Conservation (phyloP, 2,329 filamentous ascomycete species). For the Pyricularia grisea region DNA sequence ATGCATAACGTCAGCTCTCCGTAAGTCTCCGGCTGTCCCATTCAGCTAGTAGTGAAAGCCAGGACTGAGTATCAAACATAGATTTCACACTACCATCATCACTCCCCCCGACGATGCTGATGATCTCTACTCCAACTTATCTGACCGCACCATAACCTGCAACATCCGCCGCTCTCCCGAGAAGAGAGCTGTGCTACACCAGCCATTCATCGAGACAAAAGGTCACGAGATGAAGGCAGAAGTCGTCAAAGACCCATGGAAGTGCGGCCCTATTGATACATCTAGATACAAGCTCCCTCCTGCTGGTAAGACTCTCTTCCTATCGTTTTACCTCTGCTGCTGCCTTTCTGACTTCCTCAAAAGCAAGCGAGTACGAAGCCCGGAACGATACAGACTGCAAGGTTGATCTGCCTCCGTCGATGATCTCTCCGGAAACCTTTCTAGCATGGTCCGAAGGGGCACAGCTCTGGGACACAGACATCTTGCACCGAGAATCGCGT, state of each 20-base stretch:
- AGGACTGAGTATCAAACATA: background rate
- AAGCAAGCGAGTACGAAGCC: background rate
- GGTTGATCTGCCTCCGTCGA: background rate
- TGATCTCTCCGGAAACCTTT: constrained; percentile 11
- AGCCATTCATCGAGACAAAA: background rate
- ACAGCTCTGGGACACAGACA: constrained; percentile 6
- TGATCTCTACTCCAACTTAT: background rate
- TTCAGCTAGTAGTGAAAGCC: background rate
- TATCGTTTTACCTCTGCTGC: background rate
- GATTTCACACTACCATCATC: constrained; percentile 4
- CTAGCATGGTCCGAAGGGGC: constrained; percentile 10
- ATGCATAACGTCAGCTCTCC: background rate
- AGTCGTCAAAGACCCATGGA: background rate
- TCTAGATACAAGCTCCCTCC: background rate
- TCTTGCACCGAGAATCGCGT: background rate
- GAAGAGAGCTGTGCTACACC: background rate
- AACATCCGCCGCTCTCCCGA: constrained; percentile 1
- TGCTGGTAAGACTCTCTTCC: background rate
- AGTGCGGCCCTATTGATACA: constrained; percentile 1
- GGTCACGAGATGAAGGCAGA: background rate
- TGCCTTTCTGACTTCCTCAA: background rate
- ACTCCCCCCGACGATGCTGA: constrained; percentile 2
- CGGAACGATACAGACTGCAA: background rate
- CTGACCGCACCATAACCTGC: background rate
- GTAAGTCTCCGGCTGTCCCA: background rate